phyloP scores from a whole-genome alignment of 192 early-diverging fungal genomes.

The Physocladia obscura region DNA sequence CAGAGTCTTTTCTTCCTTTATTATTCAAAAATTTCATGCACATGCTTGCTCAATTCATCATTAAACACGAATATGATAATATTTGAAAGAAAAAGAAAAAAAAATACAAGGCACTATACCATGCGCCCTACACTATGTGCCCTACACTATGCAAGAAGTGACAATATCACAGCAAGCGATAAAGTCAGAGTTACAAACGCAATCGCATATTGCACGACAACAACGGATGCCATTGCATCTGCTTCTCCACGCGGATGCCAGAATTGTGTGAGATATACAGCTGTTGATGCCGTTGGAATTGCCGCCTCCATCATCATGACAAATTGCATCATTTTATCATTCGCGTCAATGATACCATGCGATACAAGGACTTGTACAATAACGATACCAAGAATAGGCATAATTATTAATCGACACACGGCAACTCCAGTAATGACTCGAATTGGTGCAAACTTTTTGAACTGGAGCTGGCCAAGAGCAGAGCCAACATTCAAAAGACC shows the following conservation, averaged over 20 bases:
- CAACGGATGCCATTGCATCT: slow-evolving; percentile 36
- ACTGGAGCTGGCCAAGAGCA: slow-evolving; percentile 32
- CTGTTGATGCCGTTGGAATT: slow-evolving; percentile 35
- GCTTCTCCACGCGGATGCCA: slow-evolving; percentile 38
- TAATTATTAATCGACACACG: slow-evolving; percentile 24
- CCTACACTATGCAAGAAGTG: slow-evolving; percentile 1
- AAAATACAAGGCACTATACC: too few species aligned
- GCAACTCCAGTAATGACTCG: slow-evolving; percentile 22
- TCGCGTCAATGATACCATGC: slow-evolving; percentile 11
- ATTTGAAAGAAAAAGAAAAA: too few species aligned
- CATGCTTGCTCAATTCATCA: too few species aligned
- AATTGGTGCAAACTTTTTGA: slow-evolving; percentile 21
- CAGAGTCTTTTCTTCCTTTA: too few species aligned
- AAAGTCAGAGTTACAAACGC: slow-evolving; percentile 20
- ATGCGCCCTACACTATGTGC: too few species aligned
- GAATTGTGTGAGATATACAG: slow-evolving; percentile 37
- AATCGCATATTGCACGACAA: slow-evolving; percentile 33
- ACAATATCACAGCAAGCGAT: slow-evolving; percentile 10
- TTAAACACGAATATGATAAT: too few species aligned
- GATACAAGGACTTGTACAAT: slow-evolving; percentile 22
- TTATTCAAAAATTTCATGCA: too few species aligned
- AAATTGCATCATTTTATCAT: slow-evolving; percentile 44
- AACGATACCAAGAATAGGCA: slow-evolving; percentile 37
- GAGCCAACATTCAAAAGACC: slow-evolving; percentile 39
- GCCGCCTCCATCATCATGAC: slow-evolving; percentile 38